phyloP scores from a whole-genome alignment of 495 filamentous ascomycete genomes.

The Xylona heveae region DNA sequence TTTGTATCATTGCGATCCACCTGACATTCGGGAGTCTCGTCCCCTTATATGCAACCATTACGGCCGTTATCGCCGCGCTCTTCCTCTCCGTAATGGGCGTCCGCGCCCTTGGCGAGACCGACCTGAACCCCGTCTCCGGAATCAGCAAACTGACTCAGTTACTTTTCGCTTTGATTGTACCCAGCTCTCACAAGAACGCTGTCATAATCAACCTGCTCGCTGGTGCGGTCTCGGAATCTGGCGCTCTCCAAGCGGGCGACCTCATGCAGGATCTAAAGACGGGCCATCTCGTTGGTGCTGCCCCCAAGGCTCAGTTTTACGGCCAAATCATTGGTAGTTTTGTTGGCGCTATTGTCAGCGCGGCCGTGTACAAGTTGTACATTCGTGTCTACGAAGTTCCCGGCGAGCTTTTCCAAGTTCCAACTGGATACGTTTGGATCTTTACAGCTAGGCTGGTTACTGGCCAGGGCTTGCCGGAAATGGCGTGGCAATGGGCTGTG shows the following conservation, averaged over 20 bases:
- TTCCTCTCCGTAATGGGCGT: conserved; percentile 91
- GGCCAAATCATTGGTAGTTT: conserved; percentile 83
- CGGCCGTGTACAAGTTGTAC: conserved; percentile 80
- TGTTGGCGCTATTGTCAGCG: conserved; percentile 72
- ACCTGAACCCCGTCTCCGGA: conserved; percentile 89
- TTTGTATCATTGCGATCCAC: conserved; percentile 66
- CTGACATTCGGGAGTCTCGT: conserved; percentile 50
- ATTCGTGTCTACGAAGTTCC: conserved; percentile 76
- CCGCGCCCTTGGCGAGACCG: conserved; percentile 82
- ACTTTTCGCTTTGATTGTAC: conserved; percentile 76
- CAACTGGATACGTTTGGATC: conserved; percentile 90
- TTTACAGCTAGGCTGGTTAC: conserved; percentile 92
- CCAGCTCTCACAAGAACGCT: conserved; percentile 51
- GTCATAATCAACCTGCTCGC: conserved; percentile 86
- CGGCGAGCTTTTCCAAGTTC: conserved; percentile 75
- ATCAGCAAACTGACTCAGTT: conserved; percentile 95
- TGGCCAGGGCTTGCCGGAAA: conserved; percentile 65
- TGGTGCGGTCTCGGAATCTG: conserved; percentile 73
- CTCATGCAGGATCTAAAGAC: conserved; percentile 98
- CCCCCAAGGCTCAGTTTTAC: conserved; percentile 88
- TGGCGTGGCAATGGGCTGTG: conserved; percentile 58
- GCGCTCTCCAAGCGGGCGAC: conserved; percentile 87
- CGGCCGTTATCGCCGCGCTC: conserved; percentile 71
- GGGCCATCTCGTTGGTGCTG: conserved; percentile 76
- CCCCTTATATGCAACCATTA: conserved; percentile 48